phyloP scores from a whole-genome alignment of 2,329 filamentous ascomycete species.

The Aureobasidium sp. region DNA sequence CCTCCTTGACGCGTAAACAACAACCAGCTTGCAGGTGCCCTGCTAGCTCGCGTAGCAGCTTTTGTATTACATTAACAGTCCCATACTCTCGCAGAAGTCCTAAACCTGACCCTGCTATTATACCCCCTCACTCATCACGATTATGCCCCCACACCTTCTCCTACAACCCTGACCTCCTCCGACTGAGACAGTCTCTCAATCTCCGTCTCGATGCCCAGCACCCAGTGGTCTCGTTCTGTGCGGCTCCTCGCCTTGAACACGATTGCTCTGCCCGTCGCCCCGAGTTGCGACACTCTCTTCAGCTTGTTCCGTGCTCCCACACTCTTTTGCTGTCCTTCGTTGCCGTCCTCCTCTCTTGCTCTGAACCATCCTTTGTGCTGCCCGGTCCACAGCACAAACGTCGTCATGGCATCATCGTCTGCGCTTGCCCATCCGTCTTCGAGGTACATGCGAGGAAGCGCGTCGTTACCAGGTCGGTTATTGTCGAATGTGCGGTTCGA shows the following conservation, averaged over 20 bases:
- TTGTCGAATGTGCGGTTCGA: constrained; percentile 56
- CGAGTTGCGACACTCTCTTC: constrained; percentile 52
- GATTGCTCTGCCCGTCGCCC: constrained; percentile 51
- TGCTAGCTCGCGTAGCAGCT: no score
- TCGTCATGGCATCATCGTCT: constrained; percentile 58
- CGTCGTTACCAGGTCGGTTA: constrained; percentile 50
- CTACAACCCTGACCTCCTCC: constrained; percentile 42
- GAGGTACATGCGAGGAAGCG: constrained; percentile 51
- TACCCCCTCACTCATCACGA: not conserved
- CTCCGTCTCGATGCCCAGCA: constrained; percentile 55
- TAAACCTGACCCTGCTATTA: not conserved
- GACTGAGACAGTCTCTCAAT: constrained; percentile 50
- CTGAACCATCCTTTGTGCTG: constrained; percentile 48
- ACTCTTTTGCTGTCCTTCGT: constrained; percentile 12
- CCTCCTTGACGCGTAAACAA: not conserved
- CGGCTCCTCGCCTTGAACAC: constrained; percentile 58
- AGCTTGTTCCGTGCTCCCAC: constrained; percentile 37
- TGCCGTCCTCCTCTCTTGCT: constrained; percentile 24
- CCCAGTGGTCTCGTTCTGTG: constrained; percentile 60
- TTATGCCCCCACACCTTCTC: not conserved
- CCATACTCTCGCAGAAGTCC: not conserved
- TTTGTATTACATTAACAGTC: no score
- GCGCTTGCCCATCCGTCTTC: constrained; percentile 53
- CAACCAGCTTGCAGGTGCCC: no score
- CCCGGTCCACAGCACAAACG: constrained; percentile 58